Percentiles rank a stretch among this genome's conserved stretches.
phyloP scores from a whole-genome alignment of 164 flowering plant species.

The Cinnamomum micranthum region DNA sequence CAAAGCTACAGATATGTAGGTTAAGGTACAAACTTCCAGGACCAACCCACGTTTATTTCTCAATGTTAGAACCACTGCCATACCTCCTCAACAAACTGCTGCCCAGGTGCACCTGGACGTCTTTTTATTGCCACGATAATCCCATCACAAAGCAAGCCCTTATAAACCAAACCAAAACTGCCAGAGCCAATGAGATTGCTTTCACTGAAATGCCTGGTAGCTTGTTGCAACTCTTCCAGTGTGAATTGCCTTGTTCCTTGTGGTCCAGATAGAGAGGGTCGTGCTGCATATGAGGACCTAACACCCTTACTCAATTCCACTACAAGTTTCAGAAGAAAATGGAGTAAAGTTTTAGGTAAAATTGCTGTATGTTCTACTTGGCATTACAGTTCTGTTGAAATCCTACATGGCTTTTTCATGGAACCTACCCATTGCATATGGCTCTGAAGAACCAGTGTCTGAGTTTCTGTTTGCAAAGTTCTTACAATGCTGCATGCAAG shows the following conservation, averaged over 20 bases:
- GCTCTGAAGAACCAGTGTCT: constrained; percentile 73
- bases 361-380: not conserved
- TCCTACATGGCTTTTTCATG: not conserved
- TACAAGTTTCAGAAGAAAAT: constrained; percentile 12
- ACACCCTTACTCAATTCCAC: constrained; percentile 46
- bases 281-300: constrained; percentile 29
- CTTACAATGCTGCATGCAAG: constrained; percentile 30
- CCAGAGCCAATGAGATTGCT: constrained; percentile 58
- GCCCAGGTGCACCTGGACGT: constrained; percentile 41
- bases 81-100: constrained; percentile 57
- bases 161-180: constrained; percentile 59
- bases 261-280: constrained; percentile 21
- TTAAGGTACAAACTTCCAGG: not conserved
- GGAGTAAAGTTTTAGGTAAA: not conserved
- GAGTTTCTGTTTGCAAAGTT: constrained; percentile 42
- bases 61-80: not conserved
- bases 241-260: constrained; percentile 41
- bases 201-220: constrained; percentile 53
- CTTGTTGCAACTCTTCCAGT: constrained; percentile 58
- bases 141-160: constrained; percentile 66
- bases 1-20: not conserved
- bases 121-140: constrained; percentile 64
- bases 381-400: not conserved
- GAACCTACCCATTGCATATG: constrained; percentile 55
- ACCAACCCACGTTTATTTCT: not conserved